Base-by-base conservation (phyloP, 108 stramenopile species). In the Tribonema minus region DNA sequence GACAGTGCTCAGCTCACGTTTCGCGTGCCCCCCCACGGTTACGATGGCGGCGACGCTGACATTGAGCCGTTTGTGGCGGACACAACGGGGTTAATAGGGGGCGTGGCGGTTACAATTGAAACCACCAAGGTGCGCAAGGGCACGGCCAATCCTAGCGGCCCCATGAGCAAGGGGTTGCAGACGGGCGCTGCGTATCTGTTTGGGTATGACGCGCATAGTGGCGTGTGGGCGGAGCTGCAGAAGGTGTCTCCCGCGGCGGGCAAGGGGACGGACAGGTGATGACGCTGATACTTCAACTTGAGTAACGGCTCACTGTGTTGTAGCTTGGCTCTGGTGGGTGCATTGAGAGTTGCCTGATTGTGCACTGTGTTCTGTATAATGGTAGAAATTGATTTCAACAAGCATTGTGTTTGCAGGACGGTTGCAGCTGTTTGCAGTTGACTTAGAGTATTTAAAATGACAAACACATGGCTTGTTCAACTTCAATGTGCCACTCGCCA, bases 141-240 rank as follows among this genome's bases (percentile, higher is more conserved):
- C 41, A 76, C 75, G 0, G 75, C 35, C 23, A 76, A 76, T 7
- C 75, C 75, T 0, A 39, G 40, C 33, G 75, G 75, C 32, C 75
- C 75, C 0, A 54, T 15, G 15, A 54, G 46, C 46, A 54, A 20
- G 20, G 46, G 46, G n/a, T n/a, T 68, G 0, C 75, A 76, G 28
- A 67, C 61, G 75, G 75, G 75, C 23, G 75, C 75, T 26, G 75
- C 75, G 35, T 76, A 76, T 32, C 37, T 76, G 1, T 76, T 29
- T 61, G 37, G 75, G 0, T 41, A 31, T 28, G 46, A 37, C 33
- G 28, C 58, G 0, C 20, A 31, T 12, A 76, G 34, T 6, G 64
- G 58, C 1, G 20, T 36, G 38, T 76, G 75, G 75, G 58, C 58
- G 4, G 65, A 76, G 27, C 26, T 58, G 58, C 32, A 37, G 26